Base-by-base conservation (phyloP, 495 filamentous ascomycete species). In the Achaetomiella virescens region DNA sequence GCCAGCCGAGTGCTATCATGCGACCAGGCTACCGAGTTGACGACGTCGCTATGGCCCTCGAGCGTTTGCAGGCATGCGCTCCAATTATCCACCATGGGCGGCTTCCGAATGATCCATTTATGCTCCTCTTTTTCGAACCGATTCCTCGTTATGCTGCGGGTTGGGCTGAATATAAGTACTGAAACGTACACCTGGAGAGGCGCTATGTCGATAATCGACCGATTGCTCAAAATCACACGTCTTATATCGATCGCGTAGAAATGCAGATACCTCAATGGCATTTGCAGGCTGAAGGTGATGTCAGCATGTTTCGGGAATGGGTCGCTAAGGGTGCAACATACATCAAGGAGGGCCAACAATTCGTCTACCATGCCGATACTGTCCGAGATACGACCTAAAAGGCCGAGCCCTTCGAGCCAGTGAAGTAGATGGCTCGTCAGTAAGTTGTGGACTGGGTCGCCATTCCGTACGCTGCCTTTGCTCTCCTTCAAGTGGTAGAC, bases 351-450 rank as follows among this genome's bases (percentile, higher is more conserved):
- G 10, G 44, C 31, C 21, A 48, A 52, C 22, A 68, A 62, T n/a
- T 45, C 58, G 27, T 29, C 45, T 49, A 69, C 60, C 37, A 58
- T 65, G 24, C 29, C 47, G 29, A 48, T 22, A 36, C 66, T 50
- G 47, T 72, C 61, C 10, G 63, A 70, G n/a, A 62, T 53, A 36
- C 58, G 31, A 3, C 68, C 68, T 20, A 77, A n/a, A 31, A 72
- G 58, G 52, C 66, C 63, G 72, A 62, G 40, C 18, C 25, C 55
- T 52, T 64, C 52, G 45, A 64, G 58, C 62, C 62, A 64, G 52
- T 61, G 66, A 15, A 81, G 65, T 35, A 81, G 70, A 61, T 80
- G 67, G 52, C 64, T 33, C 50, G 59, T 35, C 15, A 80, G 59
- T 38, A 80, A 80, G 7, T n/a, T 22, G 43, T 67, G 35, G 10